Evolutionary conservation across 257 asterid genomes (phyloP), one percentile per base, ranked within the genome.

Genomic region (Schizonepeta tenuifolia): DNA sequence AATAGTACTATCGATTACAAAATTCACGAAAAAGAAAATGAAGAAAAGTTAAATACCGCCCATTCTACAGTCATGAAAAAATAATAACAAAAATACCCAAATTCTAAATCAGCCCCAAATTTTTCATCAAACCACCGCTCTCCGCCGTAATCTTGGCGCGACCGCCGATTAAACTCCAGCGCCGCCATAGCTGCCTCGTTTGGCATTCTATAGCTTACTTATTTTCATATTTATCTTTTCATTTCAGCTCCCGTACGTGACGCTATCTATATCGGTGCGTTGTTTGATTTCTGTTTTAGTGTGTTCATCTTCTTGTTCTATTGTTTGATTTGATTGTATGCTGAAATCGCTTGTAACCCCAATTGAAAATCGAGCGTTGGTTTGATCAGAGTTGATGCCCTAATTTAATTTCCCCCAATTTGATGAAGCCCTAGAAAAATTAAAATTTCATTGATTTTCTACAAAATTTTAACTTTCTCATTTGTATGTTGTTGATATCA

Each of bases 401-500:
- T 69, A 75, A 57, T 75, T 60, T 33, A 68, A 36, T 71, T 77
- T 68, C 20, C 83, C 83, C 86, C 68, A 81, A 81, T 61, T 82
- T 56, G 73, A 50, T 71, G 73, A 78, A 82, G 73, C 86, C 86
- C 85, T 80, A 80, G 77, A 18, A 28, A 38, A 43, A 3, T 53
- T 53, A 3, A n/a, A 28, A 21, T 33, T 38, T 57, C 4, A 13
- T 60, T 64, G 24, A 35, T 46, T 56, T 73, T 69, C 38, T 21
- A 63, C 24, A 33, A 72, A 38, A 49, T 77, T 71, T 60, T 22
- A 69, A 35, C 55, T 33, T 43, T 47, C 13, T 79, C 40, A 21
- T 40, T 14, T 47, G 17, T 58, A 18, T 62, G 49, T 28, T 28
- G 53, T 54, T 67, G 74, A 33, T 61, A 59, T 58, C 35, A 50